These are phyloP conservation scores for Globisporangium viniferum DNA, from an alignment of 352 stramenopile species.

Conservation along the genomic window DNA sequence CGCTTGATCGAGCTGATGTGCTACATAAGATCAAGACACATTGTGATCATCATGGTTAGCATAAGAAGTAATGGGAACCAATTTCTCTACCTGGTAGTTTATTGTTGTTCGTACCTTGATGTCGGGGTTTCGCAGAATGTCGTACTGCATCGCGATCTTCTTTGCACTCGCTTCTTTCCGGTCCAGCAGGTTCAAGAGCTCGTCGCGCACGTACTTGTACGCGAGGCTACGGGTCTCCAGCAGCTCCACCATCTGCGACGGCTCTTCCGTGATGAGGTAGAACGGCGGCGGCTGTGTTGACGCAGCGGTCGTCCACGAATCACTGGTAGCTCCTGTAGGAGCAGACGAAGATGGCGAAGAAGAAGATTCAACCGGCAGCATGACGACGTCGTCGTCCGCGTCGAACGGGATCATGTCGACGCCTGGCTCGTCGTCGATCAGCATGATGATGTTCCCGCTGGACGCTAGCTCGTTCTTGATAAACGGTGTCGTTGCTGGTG, in stretches of 20 bases:
- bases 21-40: conserved; percentile 12
- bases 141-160: conserved; percentile 52
- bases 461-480: conserved; percentile 11
- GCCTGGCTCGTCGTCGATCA: conserved; percentile 39
- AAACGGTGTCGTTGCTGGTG: background rate
- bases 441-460: conserved; percentile 20
- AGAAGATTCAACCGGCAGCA: conserved; percentile 6
- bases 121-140: conserved; percentile 55
- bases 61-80: background rate
- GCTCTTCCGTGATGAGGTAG: conserved; percentile 48
- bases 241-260: conserved; percentile 27
- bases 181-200: conserved; percentile 57
- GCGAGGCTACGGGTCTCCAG: conserved; percentile 46
- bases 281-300: conserved; percentile 18
- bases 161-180: conserved; percentile 28
- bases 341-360: background rate
- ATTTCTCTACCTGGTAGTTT: too few relatives aligned
- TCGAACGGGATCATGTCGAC: conserved; percentile 31
- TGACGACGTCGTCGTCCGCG: conserved; percentile 23
- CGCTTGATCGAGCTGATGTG: conserved; percentile 59
- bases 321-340: background rate
- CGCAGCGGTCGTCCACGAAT: background rate
- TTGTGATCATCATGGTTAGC: background rate
- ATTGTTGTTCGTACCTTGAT: conserved; percentile 27
- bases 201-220: conserved; percentile 57